Base-by-base conservation (phyloP, 2,329 filamentous ascomycete species). In the Fusarium clavum region DNA sequence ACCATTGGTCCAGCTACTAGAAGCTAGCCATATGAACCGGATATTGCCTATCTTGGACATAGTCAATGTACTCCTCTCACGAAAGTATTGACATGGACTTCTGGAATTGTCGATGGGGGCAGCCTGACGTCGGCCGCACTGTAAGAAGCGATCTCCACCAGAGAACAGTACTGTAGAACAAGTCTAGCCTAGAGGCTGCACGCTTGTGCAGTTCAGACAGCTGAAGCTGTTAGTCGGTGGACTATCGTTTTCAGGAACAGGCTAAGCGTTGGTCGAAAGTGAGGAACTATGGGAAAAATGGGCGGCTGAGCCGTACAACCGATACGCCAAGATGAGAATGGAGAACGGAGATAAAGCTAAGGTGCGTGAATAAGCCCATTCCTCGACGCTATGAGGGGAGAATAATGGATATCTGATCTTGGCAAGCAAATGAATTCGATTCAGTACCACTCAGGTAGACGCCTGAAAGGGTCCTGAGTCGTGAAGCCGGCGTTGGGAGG, bases 211-310 rank as follows among this genome's bases (percentile, higher is more conserved):
- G 57, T 41, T 61, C 13, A 34, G 62, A 51, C 9, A 53, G 53
- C 20, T 57, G 45, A 64, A 45, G 49, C 16, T 43, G 24, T 53
- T 53, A 53, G 49, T 29, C 30, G 29, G 49, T 55, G 51, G 46
- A 49, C 55, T 61, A 61, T 51, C 47, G 59, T 32, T 66, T 75
- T 74, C 75, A 78, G 75, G 77, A 78, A 79, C 75, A 78, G 77
- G 76, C 53, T 65, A 78, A 77, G 76, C 70, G 71, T 61, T 34
- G 57, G 40, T 34, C 47, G 27, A 41, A 46, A 57, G 49, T 63
- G 48, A 54, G 51, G 53, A 43, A 60, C 61, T 62, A 71, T 71
- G 63, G 64, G 52, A 38, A 38, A 57, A 43, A 63, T 52, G 47
- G 57, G 53, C 47, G 46, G 48, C 48, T 54, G 47, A 54, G 62